phyloP scores from a whole-genome alignment of 2,329 filamentous ascomycete species.

The Sporothrix brasiliensis region DNA sequence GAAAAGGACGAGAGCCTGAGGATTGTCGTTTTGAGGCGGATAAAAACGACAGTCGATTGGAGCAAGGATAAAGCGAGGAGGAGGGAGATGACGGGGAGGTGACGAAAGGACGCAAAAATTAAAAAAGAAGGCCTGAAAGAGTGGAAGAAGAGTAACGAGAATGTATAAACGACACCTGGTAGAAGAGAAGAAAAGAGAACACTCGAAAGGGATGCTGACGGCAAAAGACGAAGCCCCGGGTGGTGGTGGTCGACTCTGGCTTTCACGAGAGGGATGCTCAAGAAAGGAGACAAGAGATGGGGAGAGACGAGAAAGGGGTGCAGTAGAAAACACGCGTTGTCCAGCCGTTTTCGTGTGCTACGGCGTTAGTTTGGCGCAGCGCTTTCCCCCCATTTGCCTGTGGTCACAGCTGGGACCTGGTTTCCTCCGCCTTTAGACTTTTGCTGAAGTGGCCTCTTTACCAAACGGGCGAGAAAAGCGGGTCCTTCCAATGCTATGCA shows the following conservation, averaged over 20 bases:
- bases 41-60: background rate
- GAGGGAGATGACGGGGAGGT: background rate
- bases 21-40: background rate
- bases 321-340: conserved; percentile 22
- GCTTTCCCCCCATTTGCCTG: background rate
- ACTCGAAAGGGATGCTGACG: conserved; percentile 16
- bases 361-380: background rate
- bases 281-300: conserved; percentile 11
- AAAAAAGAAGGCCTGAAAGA: conserved; percentile 19
- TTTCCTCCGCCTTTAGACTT: background rate
- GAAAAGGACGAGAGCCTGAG: background rate
- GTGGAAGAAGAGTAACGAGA: conserved; percentile 3
- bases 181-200: conserved; percentile 12
- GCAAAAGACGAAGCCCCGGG: conserved; percentile 5
- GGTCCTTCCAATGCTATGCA: conserved; percentile 15
- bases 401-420: background rate
- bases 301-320: background rate
- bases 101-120: conserved; percentile 11
- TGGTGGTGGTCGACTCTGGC: conserved; percentile 12
- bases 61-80: conserved; percentile 9
- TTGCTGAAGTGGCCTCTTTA: conserved; percentile 33
- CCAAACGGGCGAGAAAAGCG: conserved; percentile 16
- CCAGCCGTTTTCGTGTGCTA: background rate
- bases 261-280: conserved; percentile 25
- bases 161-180: background rate